Percentiles rank a stretch among this genome's conserved stretches.
These are phyloP conservation scores for Panus rudis DNA, from an alignment of 768 basidiomycete species.

Conservation along the genomic window DNA sequence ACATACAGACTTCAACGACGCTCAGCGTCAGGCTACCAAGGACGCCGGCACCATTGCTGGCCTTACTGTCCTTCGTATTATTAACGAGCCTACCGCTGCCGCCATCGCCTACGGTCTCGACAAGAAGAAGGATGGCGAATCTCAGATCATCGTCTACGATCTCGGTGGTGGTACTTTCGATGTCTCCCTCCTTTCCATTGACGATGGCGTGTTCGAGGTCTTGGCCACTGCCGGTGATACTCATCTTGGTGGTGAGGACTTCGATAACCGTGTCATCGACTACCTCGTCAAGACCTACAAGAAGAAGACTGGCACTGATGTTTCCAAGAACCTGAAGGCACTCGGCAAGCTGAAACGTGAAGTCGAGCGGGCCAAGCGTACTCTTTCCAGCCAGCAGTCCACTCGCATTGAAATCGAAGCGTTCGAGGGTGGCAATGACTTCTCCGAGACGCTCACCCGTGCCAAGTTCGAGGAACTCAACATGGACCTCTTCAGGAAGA, in stretches of 20 bases:
- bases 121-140: slow-evolving; percentile 35
- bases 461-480: slow-evolving; percentile 99
- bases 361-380: slow-evolving; percentile 69
- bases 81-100: slow-evolving; percentile 45
- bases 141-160: slow-evolving; percentile 53
- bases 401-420: slow-evolving; percentile 92
- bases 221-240: slow-evolving; percentile 58
- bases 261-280: slow-evolving; percentile 67
- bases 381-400: slow-evolving; percentile 80
- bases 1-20: slow-evolving; percentile 88
- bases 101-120: slow-evolving; percentile 43
- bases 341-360: slow-evolving; percentile 65
- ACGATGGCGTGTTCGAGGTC: slow-evolving; percentile 55
- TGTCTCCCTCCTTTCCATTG: slow-evolving; percentile 51
- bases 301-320: slow-evolving; percentile 56
- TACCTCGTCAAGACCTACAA: slow-evolving; percentile 63
- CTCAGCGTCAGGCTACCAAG: slow-evolving; percentile 98
- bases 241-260: slow-evolving; percentile 39
- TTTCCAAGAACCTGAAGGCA: slow-evolving; percentile 52
- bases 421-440: slow-evolving; percentile 95
- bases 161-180: slow-evolving; percentile 55
- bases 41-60: slow-evolving; percentile 45
- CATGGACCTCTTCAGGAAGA: slow-evolving; percentile 99
- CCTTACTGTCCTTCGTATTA: slow-evolving; percentile 38
- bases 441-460: slow-evolving; percentile 92